These are phyloP conservation scores for Delphinella strobiligena DNA, from an alignment of 2,329 filamentous ascomycete species.

Conservation along the genomic window DNA sequence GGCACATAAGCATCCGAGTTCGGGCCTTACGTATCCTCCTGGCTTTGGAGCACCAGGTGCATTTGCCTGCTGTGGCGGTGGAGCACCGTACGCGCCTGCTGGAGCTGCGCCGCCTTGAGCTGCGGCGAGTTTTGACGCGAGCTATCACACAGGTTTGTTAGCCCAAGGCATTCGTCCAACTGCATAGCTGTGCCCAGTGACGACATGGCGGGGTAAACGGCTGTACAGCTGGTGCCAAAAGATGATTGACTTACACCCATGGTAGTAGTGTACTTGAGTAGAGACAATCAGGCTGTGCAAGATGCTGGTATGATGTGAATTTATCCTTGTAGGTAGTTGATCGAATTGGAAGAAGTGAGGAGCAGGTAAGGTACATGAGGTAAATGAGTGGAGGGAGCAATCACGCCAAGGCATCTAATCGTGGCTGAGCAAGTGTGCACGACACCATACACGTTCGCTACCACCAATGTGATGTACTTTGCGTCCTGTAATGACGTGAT, in stretches of 20 bases:
- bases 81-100: conserved; percentile 16
- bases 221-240: too few relatives aligned
- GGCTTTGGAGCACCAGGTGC: conserved; percentile 14
- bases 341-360: too few relatives aligned
- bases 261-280: background rate
- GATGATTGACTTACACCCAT: conserved; percentile 2
- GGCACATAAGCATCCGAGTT: conserved; percentile 7
- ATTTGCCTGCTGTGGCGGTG: conserved; percentile 19
- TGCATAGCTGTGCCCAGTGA: background rate
- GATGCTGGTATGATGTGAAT: too few relatives aligned
- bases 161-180: background rate
- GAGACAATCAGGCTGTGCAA: background rate
- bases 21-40: conserved; percentile 42
- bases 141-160: conserved; percentile 16
- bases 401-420: too few relatives aligned
- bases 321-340: too few relatives aligned
- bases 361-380: too few relatives aligned
- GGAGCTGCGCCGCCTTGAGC: conserved; percentile 23
- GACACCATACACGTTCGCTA: too few relatives aligned
- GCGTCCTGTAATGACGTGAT: too few relatives aligned
- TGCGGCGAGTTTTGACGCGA: conserved; percentile 36
- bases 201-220: conserved; percentile 3
- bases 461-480: too few relatives aligned
- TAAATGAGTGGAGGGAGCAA: too few relatives aligned
- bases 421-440: too few relatives aligned